Percentiles rank a stretch among this genome's conserved stretches.
These are phyloP conservation scores for Scenedesmus sp. DNA, from an alignment of 163 green algal species.

Conservation along the genomic window DNA sequence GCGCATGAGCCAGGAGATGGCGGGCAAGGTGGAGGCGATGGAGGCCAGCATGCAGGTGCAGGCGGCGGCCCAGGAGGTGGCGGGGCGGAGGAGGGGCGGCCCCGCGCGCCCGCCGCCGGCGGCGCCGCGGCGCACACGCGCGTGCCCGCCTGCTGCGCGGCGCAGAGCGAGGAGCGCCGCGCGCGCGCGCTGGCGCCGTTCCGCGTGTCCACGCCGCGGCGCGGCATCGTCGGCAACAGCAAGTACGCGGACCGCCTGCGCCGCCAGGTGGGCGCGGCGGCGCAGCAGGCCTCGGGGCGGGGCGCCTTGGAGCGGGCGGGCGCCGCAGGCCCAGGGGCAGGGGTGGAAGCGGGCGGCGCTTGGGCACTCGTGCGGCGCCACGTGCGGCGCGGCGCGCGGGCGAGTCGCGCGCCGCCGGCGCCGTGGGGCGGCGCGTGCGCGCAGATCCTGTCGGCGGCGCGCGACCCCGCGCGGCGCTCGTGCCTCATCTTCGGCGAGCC, in stretches of 20 bases:
- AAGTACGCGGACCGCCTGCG: conserved; percentile 69
- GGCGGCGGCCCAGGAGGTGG: no score
- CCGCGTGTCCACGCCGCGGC: conserved; percentile 60
- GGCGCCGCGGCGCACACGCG: no score
- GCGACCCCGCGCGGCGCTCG: conserved; percentile 30
- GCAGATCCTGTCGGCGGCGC: conserved; percentile 30
- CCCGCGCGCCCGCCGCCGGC: no score
- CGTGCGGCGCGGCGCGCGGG: no score
- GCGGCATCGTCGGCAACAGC: conserved; percentile 71
- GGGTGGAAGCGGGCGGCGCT: no score
- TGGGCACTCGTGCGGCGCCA: neutral
- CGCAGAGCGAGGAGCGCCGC: conserved; percentile 55
- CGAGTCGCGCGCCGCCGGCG: no score
- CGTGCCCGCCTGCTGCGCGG: no score
- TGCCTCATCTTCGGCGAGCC: conserved; percentile 80
- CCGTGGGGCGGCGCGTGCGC: neutral
- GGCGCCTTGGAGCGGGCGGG: no score
- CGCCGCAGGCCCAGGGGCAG: no score
- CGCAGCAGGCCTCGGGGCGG: no score
- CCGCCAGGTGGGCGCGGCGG: conserved; percentile 43
- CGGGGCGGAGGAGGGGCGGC: neutral
- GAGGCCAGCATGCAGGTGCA: conserved; percentile 7
- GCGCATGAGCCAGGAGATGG: conserved; percentile 35
- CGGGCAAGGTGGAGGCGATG: conserved; percentile 11
- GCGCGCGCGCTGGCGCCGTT: conserved; percentile 62